Conservation (phyloP, 2,329 filamentous ascomycete species). For the Beauveria caledonica region DNA sequence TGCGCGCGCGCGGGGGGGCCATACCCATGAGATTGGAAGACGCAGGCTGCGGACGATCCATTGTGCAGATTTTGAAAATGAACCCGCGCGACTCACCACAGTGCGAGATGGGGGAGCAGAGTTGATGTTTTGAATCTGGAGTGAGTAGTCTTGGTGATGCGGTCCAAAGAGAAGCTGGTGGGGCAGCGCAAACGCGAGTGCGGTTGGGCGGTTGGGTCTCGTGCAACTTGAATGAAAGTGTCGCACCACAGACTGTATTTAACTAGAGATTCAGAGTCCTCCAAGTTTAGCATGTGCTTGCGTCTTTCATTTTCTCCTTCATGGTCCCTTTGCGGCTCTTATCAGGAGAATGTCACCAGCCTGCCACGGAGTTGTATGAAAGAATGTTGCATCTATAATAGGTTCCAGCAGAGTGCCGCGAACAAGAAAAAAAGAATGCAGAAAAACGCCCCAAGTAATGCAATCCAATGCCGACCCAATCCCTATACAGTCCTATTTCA, state of each 20-base stretch:
- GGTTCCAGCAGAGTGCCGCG: neutral
- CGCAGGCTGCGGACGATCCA: conserved; percentile 26
- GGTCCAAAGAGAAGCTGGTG: neutral
- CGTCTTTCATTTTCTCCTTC: no score
- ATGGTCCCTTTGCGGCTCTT: no score
- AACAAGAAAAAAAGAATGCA: neutral
- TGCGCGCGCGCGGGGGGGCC: neutral
- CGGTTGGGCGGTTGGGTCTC: neutral
- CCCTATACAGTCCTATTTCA: neutral
- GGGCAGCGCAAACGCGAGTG: neutral
- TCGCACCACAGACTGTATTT: neutral
- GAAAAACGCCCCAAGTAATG: neutral
- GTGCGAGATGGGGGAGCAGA: neutral
- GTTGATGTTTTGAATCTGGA: neutral
- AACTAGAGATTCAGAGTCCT: neutral
- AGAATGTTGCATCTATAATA: neutral
- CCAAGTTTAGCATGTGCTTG: no score
- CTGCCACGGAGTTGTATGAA: neutral
- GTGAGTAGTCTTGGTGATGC: neutral
- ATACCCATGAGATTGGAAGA: conserved; percentile 30
- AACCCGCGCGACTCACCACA: neutral
- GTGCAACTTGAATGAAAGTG: neutral
- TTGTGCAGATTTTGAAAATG: conserved; percentile 10
- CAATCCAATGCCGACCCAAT: neutral
- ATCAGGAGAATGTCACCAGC: no score